Evolutionary conservation across 805 yeast genomes (phyloP).

Genomic region (Zygosaccharomyces bisporus): DNA sequence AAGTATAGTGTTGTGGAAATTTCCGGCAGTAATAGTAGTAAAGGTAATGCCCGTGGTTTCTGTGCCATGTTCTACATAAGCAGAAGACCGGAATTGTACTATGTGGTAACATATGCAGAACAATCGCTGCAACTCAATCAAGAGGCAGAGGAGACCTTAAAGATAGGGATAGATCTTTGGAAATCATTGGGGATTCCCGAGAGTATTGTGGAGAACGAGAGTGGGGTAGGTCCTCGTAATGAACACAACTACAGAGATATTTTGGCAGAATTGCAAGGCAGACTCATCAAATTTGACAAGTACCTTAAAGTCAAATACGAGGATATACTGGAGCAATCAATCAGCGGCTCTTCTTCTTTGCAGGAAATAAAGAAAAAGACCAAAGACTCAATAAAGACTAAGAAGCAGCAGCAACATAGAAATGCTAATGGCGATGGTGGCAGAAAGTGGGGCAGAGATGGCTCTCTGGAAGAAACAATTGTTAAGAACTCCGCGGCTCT

Average conservation of each 20-base stretch:
- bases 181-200: constrained; percentile 35
- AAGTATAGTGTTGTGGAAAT: constrained; percentile 21
- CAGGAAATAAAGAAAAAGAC: constrained; percentile 13
- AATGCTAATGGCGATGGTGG: constrained; percentile 34
- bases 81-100: constrained; percentile 33
- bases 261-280: constrained; percentile 32
- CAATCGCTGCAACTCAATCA: constrained; percentile 43
- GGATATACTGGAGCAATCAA: constrained; percentile 17
- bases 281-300: constrained; percentile 38
- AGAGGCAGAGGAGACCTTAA: constrained; percentile 42
- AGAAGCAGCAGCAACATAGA: constrained; percentile 16
- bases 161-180: constrained; percentile 36
- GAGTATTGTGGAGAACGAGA: constrained; percentile 33
- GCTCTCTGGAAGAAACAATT: constrained; percentile 44
- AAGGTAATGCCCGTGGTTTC: constrained; percentile 17
- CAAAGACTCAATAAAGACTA: constrained; percentile 14
- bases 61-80: constrained; percentile 31
- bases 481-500: constrained; percentile 41
- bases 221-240: constrained; percentile 30
- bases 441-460: constrained; percentile 68
- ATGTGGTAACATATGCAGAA: constrained; percentile 43
- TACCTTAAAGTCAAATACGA: constrained; percentile 38
- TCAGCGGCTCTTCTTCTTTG: neutral
- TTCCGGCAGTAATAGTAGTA: constrained; percentile 1
- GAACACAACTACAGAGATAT: constrained; percentile 31